Conservation (phyloP, 2,329 filamentous ascomycete species). For the Ophiosphaerella herpotricha region DNA sequence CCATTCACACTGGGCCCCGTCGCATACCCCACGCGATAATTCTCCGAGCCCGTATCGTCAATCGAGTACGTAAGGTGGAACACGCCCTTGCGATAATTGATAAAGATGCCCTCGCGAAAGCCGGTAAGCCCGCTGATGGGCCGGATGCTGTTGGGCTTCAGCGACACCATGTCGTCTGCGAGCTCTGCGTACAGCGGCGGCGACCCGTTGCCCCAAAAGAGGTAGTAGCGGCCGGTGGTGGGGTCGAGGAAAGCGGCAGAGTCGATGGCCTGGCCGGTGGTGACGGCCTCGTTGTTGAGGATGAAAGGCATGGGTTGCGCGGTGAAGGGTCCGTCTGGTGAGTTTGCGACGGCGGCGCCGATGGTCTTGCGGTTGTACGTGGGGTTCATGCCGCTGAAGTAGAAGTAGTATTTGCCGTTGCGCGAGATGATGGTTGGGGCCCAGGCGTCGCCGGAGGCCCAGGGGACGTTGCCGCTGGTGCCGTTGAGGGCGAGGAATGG, state of each 20-base stretch:
- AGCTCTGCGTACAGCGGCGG: slow-evolving; percentile 28
- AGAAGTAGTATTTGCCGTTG: slow-evolving; percentile 32
- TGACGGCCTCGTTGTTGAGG: slow-evolving; percentile 30
- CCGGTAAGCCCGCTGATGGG: slow-evolving; percentile 21
- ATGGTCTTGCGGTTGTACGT: slow-evolving; percentile 34
- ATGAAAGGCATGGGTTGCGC: slow-evolving; percentile 33
- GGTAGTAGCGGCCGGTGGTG: slow-evolving; percentile 29
- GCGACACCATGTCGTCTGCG: slow-evolving; percentile 26
- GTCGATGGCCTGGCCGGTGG: slow-evolving; percentile 32
- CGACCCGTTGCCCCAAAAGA: slow-evolving; percentile 33
- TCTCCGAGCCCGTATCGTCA: slow-evolving; percentile 33
- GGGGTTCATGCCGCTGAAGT: slow-evolving; percentile 34
- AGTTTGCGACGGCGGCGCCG: slow-evolving; percentile 30
- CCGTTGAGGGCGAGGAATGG: slow-evolving; percentile 36
- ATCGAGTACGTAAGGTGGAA: slow-evolving; percentile 37
- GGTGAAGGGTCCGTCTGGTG: slow-evolving; percentile 29
- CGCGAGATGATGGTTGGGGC: slow-evolving; percentile 33
- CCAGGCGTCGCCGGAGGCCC: slow-evolving; percentile 35
- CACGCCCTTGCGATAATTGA: slow-evolving; percentile 29
- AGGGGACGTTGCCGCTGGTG: slow-evolving; percentile 33
- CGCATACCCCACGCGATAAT: slow-evolving; percentile 36
- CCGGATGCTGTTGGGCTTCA: slow-evolving; percentile 19
- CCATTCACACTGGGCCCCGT: slow-evolving; percentile 24
- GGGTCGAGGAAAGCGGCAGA: slow-evolving; percentile 31
- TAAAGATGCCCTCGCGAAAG: slow-evolving; percentile 33